Evolutionary conservation across 2,329 filamentous ascomycete genomes (phyloP), one percentile per base, ranked within the genome.

Genomic region (Paracorniculantispora psalliotae): DNA sequence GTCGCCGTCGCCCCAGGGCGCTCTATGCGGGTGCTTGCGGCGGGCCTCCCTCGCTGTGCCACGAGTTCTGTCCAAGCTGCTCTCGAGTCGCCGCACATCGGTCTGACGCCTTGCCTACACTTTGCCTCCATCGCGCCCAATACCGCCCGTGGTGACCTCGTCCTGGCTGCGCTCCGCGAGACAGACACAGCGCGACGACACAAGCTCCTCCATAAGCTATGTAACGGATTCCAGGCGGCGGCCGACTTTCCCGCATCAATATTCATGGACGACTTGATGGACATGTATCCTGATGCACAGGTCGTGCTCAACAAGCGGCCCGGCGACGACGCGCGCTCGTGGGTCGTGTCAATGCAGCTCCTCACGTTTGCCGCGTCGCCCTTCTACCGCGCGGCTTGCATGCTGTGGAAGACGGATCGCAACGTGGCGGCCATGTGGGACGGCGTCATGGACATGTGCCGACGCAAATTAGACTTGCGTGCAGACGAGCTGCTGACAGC

Each of bases 241-340:
- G 63, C 66, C 41, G 63, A 75, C 52, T 66, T 73, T 10, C 72
- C 72, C 0, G 68, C 64, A 1, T 63, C 69, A 3, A 64, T 64
- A 41, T 75, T 75, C 61, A 62, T 67, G 0, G 67, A 70, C 10
- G 72, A 75, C 41, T 59, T 75, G 33, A 73, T 75, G 70, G 73
- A 75, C 30, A 69, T 73, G 63, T 75, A 72, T 8, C 72, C 72
- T 0, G 68, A 73, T 3, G 70, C 69, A 1, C 61, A 64, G 1
- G 50, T 75, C 4, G 62, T 75, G 0, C 58, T 75, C 1, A 75
- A 75, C 15, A 63, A 65, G 17, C 68, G 71, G 12, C 61, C 64
- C 0, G 63, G 65, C 25, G 62, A 64, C 12, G 59, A 61, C 6
- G n/a, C n/a, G n/a, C 57, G 61, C 1, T 37, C 48, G 4, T 74